Percentiles rank a stretch among this genome's conserved stretches.
These are phyloP conservation scores for Boletales sp. DNA, from an alignment of 768 basidiomycete species.

Conservation along the genomic window DNA sequence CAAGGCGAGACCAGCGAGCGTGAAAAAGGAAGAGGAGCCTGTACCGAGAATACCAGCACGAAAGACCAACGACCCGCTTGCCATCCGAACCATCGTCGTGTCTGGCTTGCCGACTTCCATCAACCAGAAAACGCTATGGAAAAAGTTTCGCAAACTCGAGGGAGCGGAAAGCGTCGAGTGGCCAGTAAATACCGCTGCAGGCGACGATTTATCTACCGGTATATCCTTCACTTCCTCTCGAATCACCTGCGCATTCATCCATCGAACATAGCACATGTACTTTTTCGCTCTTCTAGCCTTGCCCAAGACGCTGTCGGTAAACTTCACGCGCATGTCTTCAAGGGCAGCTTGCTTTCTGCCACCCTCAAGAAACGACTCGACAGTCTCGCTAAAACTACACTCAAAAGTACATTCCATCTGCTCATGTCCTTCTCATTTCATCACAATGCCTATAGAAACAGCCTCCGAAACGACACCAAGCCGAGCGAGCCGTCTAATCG, in stretches of 20 bases:
- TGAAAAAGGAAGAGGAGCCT: slow-evolving; percentile 42
- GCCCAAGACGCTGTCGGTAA: slow-evolving; percentile 73
- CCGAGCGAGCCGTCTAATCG: slow-evolving; percentile 78
- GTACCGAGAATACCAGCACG: slow-evolving; percentile 30
- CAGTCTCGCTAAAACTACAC: slow-evolving; percentile 48
- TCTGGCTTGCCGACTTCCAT: slow-evolving; percentile 66
- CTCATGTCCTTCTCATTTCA: background rate
- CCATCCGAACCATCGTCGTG: slow-evolving; percentile 76
- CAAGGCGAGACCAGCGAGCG: slow-evolving; percentile 25
- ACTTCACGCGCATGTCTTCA: slow-evolving; percentile 91
- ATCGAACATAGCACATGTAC: slow-evolving; percentile 54
- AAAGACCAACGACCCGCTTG: slow-evolving; percentile 63
- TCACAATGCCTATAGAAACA: slow-evolving; percentile 18
- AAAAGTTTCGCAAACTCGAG: slow-evolving; percentile 77
- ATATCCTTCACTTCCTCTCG: background rate
- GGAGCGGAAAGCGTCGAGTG: slow-evolving; percentile 78
- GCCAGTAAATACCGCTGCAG: slow-evolving; percentile 46
- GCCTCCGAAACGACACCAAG: slow-evolving; percentile 48
- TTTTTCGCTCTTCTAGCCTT: slow-evolving; percentile 64
- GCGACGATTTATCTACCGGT: slow-evolving; percentile 55
- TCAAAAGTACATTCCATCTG: slow-evolving; percentile 19
- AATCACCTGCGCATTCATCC: background rate
- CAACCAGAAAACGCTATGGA: slow-evolving; percentile 72
- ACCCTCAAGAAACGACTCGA: slow-evolving; percentile 86
- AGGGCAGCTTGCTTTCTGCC: slow-evolving; percentile 81